Percentiles rank a stretch among this genome's conserved stretches.
Conservation (phyloP, 352 stramenopile species). For the Peronospora destructor region DNA sequence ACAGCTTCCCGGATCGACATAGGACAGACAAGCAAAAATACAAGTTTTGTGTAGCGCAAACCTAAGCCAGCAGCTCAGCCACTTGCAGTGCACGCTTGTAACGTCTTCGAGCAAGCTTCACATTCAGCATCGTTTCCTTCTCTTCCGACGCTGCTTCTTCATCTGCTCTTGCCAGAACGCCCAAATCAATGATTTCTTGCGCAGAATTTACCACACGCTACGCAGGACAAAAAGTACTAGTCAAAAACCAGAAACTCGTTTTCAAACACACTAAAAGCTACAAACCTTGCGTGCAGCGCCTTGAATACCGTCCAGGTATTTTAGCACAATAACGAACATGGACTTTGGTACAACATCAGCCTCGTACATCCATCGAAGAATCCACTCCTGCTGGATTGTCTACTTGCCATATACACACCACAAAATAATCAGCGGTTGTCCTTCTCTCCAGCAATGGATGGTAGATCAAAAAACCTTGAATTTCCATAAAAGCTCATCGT, state of each 20-base stretch:
- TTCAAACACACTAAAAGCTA: conserved; percentile 1
- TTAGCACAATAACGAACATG: conserved; percentile 67
- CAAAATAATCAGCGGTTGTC: conserved; percentile 3
- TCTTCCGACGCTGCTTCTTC: conserved; percentile 30
- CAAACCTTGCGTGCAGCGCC: conserved; percentile 50
- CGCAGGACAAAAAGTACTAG: neutral
- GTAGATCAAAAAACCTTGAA: conserved; percentile 49
- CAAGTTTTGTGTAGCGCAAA: conserved; percentile 13
- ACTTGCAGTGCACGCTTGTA: conserved; percentile 80
- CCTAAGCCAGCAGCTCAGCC: conserved; percentile 57
- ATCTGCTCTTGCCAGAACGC: conserved; percentile 42
- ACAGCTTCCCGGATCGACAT: neutral
- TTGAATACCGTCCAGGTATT: conserved; percentile 69
- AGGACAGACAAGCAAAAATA: conserved; percentile 15
- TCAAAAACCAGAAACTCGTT: neutral
- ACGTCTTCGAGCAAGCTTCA: conserved; percentile 53
- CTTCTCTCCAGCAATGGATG: conserved; percentile 1
- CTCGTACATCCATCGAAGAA: conserved; percentile 78
- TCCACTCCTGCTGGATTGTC: conserved; percentile 83
- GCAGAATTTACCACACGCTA: conserved; percentile 65
- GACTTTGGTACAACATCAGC: conserved; percentile 72
- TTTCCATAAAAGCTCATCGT: conserved; percentile 65
- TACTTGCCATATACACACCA: conserved; percentile 15
- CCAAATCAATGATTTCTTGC: conserved; percentile 64
- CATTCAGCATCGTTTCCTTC: conserved; percentile 50